Evolutionary conservation across 2,329 filamentous ascomycete species (phyloP), one percentile per base, ranked within the genome.

Genomic region (Blastomyces silverae): DNA sequence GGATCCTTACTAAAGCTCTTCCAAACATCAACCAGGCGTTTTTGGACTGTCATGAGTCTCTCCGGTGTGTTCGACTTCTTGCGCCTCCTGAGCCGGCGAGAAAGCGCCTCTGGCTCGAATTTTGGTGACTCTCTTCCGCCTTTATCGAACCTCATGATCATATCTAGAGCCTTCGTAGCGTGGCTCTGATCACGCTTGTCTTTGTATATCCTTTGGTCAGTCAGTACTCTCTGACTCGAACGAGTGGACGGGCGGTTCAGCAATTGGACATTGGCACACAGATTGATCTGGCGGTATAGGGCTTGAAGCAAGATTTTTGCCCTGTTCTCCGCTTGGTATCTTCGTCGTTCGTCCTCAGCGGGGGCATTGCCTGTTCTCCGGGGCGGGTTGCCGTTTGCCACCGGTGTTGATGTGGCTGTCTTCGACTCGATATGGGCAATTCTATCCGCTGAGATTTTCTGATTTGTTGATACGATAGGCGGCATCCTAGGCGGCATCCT

Each of bases 281-380:
- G 7, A 22, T 46, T 60, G 4, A 60, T 46, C 22, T 60, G 57
- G 42, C 57, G 57, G 42, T 60, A 60, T 17, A 60, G 15, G 11
- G 39, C 13, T 31, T 39, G 34, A n/a, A 60, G n/a, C 57, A 60
- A 44, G n/a, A 10, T 17, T 4, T 46, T 46, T 46, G 57, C 57
- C 13, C 25, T 42, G 22, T 10, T 46, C 22, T 31, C 22, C n/a
- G 39, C 57, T 31, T 31, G 57, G 10, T 20, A 28, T 17, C 4
- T 39, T 46, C 8, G 57, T 1, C 22, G 37, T 20, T 20, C 57
- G 1, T 60, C 15, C 39, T 60, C 57, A 2, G 11, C 39, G 7
- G 11, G 8, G 25, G 57, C 17, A 22, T 20, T 58, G 13, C 22
- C 31, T 31, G 22, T 31, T 60, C 15, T 28, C 57, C 31, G 25